Evolutionary conservation across 805 yeast genomes (phyloP).

Genomic region (Yarrowia divulgata): DNA sequence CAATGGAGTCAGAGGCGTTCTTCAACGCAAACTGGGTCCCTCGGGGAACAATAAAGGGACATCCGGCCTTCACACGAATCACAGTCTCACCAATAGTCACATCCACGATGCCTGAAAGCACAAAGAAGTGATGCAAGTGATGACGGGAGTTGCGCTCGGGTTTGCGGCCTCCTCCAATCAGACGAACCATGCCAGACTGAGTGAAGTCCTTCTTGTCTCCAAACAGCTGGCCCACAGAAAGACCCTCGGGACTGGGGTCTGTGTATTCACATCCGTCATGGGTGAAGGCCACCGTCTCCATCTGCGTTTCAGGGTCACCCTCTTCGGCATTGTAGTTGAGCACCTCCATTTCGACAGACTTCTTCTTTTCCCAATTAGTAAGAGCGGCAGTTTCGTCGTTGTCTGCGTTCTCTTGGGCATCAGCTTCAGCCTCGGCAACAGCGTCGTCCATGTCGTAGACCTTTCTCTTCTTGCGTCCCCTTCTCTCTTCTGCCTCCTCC

Average conservation of each 20-base stretch:
- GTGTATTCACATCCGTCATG: slow-evolving; percentile 21
- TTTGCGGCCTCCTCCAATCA: slow-evolving; percentile 59
- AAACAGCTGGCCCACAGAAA: slow-evolving; percentile 36
- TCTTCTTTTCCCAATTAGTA: not conserved
- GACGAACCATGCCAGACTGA: slow-evolving; percentile 29
- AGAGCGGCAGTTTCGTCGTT: no score
- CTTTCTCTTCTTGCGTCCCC: not conserved
- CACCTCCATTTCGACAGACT: not conserved
- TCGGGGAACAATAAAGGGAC: slow-evolving; percentile 82
- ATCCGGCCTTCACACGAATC: slow-evolving; percentile 72
- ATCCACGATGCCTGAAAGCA: slow-evolving; percentile 72
- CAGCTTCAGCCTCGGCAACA: not conserved
- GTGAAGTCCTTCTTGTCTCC: slow-evolving; percentile 28
- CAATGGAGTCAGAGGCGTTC: slow-evolving; percentile 60
- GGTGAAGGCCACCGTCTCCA: slow-evolving; percentile 2
- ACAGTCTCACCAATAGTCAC: slow-evolving; percentile 65
- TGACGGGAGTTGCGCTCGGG: slow-evolving; percentile 67
- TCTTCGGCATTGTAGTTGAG: slow-evolving; percentile 17
- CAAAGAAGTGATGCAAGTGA: slow-evolving; percentile 76
- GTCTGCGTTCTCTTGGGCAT: not conserved
- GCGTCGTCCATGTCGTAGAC: not conserved
- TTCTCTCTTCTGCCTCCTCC: not conserved
- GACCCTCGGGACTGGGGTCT: slow-evolving; percentile 19
- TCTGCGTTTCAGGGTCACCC: slow-evolving; percentile 1
- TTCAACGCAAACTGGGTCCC: slow-evolving; percentile 73